phyloP scores from a whole-genome alignment of 805 yeast genomes.

The Kodamaea kaohsiungensis region DNA sequence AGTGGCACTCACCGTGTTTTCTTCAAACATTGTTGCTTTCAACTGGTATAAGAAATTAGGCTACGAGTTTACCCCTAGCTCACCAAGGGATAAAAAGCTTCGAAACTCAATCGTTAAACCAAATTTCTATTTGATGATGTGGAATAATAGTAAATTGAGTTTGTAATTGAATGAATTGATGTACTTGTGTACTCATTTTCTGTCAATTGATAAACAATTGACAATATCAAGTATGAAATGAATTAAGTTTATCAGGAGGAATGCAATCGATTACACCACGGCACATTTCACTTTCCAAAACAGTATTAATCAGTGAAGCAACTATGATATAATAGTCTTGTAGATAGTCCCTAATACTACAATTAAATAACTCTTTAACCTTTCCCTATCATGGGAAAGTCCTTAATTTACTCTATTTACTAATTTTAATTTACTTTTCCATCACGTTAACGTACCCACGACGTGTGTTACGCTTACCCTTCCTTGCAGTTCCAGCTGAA shows the following conservation, averaged over 20 bases:
- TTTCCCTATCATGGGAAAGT: not conserved
- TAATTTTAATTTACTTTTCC: slow-evolving; percentile 21
- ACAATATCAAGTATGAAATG: too few species aligned
- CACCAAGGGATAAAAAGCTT: slow-evolving; percentile 45
- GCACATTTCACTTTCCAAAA: too few species aligned
- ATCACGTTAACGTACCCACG: slow-evolving; percentile 67
- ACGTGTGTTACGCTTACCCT: slow-evolving; percentile 31
- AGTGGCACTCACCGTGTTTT: slow-evolving; percentile 51
- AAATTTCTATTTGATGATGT: slow-evolving; percentile 36
- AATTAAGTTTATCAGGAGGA: too few species aligned
- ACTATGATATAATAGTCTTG: too few species aligned
- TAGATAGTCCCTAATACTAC: too few species aligned
- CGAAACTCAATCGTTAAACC: slow-evolving; percentile 43
- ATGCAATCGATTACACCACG: too few species aligned
- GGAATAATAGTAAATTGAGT: not conserved
- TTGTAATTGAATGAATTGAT: not conserved
- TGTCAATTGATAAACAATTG: too few species aligned
- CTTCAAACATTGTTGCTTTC: slow-evolving; percentile 43
- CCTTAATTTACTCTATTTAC: not conserved
- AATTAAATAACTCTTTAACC: not conserved
- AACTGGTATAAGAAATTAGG: slow-evolving; percentile 45
- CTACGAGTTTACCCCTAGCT: slow-evolving; percentile 37
- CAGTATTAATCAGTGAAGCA: too few species aligned
- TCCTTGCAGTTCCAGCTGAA: slow-evolving; percentile 17
- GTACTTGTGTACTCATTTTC: too few species aligned